phyloP scores from a whole-genome alignment of 352 stramenopile species.

The Globisporangium cylindrosporum region DNA sequence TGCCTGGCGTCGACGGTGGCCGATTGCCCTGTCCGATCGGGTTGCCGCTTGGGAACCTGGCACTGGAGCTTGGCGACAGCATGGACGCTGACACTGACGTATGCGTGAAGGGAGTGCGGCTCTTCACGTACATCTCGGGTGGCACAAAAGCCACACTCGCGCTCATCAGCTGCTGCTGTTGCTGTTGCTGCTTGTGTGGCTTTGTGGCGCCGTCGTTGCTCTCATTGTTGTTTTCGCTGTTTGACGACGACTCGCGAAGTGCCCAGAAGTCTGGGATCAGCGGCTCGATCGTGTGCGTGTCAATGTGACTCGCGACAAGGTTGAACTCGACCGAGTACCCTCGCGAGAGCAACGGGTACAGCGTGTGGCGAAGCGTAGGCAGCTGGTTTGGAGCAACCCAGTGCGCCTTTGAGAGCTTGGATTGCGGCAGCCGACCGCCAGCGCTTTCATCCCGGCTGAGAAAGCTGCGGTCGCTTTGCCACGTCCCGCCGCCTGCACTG shows the following conservation, averaged over 20 bases:
- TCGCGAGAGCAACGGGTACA: constrained; percentile 38
- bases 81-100: constrained; percentile 2
- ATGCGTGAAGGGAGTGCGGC: constrained; percentile 24
- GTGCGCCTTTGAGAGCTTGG: constrained; percentile 32
- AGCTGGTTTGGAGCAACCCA: constrained; percentile 20
- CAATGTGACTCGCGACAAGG: constrained; percentile 46
- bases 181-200: background rate
- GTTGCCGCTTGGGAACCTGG: background rate
- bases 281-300: constrained; percentile 58
- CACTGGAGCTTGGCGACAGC: background rate
- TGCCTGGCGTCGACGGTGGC: background rate
- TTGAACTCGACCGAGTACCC: constrained; percentile 53
- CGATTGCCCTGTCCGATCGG: background rate
- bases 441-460: constrained; percentile 23
- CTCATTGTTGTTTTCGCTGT: background rate
- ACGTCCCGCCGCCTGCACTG: constrained; percentile 13
- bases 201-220: background rate
- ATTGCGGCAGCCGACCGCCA: constrained; percentile 22
- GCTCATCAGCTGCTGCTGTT: background rate
- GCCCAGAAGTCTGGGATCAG: constrained; percentile 31
- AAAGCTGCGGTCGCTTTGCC: constrained; percentile 63
- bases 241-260: constrained; percentile 13
- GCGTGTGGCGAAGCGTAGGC: constrained; percentile 26
- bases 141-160: constrained; percentile 29
- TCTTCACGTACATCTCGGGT: constrained; percentile 46